Conservation (phyloP, 75 land plant genomes). For the Gnetum montanum region DNA sequence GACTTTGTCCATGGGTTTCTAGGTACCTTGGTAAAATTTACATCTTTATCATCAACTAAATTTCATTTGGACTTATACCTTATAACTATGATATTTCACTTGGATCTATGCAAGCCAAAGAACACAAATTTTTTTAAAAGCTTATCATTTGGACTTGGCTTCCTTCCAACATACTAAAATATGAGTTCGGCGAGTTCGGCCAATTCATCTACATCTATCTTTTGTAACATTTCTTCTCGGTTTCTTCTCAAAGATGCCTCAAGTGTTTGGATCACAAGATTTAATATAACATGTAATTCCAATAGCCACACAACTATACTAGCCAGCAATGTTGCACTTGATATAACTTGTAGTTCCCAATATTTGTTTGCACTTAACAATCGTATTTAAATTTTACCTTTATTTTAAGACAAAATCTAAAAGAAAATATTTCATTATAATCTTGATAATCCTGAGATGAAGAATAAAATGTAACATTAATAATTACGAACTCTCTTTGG, state of each 20-base stretch:
- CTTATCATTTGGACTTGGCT: conserved; percentile 94
- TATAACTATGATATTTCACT: conserved; percentile 85
- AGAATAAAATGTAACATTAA: no score
- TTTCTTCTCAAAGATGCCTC: conserved; percentile 95
- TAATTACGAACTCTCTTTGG: no score
- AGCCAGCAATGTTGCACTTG: no score
- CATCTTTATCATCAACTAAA: conserved; percentile 66
- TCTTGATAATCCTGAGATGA: no score
- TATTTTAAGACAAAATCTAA: no score
- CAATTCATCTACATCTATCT: conserved; percentile 89
- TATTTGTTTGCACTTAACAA: no score
- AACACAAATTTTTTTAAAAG: conserved; percentile 80
- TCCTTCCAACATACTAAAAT: conserved; percentile 63
- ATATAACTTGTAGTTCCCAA: no score
- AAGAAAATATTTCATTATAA: no score
- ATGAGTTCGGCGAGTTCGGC: conserved; percentile 98
- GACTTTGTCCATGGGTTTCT: conserved; percentile 33
- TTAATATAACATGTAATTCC: conserved; percentile 70
- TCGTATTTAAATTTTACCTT: no score
- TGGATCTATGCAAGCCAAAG: conserved; percentile 74
- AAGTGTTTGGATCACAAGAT: conserved; percentile 90
- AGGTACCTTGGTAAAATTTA: conserved; percentile 23
- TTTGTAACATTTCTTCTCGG: conserved; percentile 94
- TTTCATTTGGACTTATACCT: conserved; percentile 40
- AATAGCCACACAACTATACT: no score